These are phyloP conservation scores for Fusarium agapanthi DNA, from an alignment of 2,329 filamentous ascomycete species.

Conservation along the genomic window DNA sequence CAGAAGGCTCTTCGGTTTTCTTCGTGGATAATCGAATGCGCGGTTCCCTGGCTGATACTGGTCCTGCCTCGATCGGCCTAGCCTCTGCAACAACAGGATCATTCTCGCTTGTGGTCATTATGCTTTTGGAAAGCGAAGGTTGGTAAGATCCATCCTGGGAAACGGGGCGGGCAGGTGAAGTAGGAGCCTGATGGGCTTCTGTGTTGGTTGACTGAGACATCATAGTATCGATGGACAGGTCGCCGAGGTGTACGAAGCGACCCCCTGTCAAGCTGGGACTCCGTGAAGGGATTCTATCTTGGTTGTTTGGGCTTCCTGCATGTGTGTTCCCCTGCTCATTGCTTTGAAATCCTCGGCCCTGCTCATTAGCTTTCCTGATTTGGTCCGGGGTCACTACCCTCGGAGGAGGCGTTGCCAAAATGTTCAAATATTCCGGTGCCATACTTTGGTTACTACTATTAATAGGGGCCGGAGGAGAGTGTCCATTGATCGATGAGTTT, in stretches of 20 bases:
- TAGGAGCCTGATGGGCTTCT: not conserved
- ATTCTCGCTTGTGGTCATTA: constrained; percentile 28
- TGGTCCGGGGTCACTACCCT: constrained; percentile 35
- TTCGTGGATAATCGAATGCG: constrained; percentile 18
- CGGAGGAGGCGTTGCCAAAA: constrained; percentile 35
- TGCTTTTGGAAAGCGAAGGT: constrained; percentile 32
- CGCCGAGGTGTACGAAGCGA: constrained; percentile 31
- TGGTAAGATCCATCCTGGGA: constrained; percentile 18
- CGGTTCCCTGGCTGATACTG: constrained; percentile 23
- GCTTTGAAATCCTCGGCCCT: constrained; percentile 22
- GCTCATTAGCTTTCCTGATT: constrained; percentile 31
- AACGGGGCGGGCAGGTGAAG: constrained; percentile 5
- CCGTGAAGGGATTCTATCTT: constrained; percentile 32
- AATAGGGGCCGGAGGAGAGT: not conserved
- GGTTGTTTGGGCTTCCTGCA: not conserved
- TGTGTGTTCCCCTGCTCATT: not conserved
- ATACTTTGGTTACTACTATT: constrained; percentile 26
- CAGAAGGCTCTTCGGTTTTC: constrained; percentile 5
- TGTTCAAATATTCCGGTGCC: constrained; percentile 34
- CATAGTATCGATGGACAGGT: constrained; percentile 41
- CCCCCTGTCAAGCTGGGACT: constrained; percentile 40
- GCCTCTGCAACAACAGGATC: constrained; percentile 29
- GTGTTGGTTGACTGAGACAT: constrained; percentile 32
- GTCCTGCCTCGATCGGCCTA: constrained; percentile 1
- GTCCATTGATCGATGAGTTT: not conserved